These are phyloP conservation scores for Globisporangium iwayamae DNA, from an alignment of 352 stramenopile species.

Conservation along the genomic window DNA sequence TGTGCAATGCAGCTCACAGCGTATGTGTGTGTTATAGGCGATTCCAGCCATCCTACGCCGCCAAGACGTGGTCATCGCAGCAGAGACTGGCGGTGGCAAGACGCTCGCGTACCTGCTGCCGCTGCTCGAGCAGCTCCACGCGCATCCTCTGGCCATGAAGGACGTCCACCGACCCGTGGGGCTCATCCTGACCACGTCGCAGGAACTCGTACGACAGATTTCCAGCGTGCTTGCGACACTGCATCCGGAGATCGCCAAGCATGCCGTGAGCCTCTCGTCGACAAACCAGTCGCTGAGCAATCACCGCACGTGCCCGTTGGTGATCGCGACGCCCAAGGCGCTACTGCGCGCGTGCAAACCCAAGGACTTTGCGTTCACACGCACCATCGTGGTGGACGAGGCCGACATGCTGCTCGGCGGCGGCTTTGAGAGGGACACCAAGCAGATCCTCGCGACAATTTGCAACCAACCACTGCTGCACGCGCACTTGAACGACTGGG, in stretches of 20 bases:
- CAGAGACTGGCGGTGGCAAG: constrained; percentile 94
- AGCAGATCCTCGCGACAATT: constrained; percentile 79
- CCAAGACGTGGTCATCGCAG: constrained; percentile 91
- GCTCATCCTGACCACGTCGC: constrained; percentile 83
- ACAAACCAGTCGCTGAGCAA: constrained; percentile 42
- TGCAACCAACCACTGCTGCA: constrained; percentile 66
- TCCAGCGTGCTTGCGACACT: constrained; percentile 37
- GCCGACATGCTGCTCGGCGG: constrained; percentile 78
- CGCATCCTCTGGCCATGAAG: constrained; percentile 27
- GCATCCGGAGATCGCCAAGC: constrained; percentile 32
- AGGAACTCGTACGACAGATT: constrained; percentile 85
- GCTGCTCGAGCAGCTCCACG: constrained; percentile 66
- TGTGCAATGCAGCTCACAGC: not conserved
- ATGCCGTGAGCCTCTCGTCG: constrained; percentile 47
- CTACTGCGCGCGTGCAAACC: constrained; percentile 63
- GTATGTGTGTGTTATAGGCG: constrained; percentile 20
- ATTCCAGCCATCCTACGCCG: constrained; percentile 50
- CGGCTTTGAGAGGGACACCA: constrained; percentile 74
- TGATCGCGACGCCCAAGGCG: constrained; percentile 63
- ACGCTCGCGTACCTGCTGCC: constrained; percentile 95
- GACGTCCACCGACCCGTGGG: constrained; percentile 47
- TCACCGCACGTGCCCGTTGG: constrained; percentile 36
- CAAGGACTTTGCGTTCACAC: constrained; percentile 70
- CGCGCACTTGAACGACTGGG: constrained; percentile 37
- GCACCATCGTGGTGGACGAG: constrained; percentile 74